Percentiles rank a stretch among this genome's conserved stretches.
Evolutionary conservation across 2,329 filamentous ascomycete species (phyloP).

Genomic region (Cladosporium sp.): DNA sequence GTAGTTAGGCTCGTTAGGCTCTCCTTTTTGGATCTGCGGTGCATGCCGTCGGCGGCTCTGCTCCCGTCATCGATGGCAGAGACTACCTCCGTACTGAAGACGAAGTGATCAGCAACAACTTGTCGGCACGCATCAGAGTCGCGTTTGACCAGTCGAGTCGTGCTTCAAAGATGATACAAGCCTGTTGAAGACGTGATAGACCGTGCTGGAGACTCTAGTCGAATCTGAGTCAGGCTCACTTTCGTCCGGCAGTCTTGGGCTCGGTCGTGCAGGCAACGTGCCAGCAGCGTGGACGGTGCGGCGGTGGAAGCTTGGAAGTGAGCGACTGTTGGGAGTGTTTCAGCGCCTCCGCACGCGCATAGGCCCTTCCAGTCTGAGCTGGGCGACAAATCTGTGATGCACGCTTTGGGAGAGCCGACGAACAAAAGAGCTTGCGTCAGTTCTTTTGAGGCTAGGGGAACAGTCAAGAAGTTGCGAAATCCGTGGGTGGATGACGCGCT

Average conservation of each 20-base stretch:
- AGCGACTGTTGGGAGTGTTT: no score
- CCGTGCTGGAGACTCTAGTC: background rate
- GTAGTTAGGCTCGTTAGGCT: slow-evolving; percentile 9
- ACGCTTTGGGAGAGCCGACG: background rate
- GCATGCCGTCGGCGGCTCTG: background rate
- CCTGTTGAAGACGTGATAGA: no score
- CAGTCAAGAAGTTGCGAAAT: background rate
- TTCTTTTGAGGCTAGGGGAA: background rate
- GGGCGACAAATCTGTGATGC: background rate
- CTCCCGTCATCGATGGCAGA: background rate
- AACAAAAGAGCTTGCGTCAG: background rate
- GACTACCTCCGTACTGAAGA: no score
- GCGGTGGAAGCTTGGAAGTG: no score
- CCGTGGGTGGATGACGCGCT: slow-evolving; percentile 9
- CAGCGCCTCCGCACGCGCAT: slow-evolving; percentile 2
- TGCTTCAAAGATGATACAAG: no score
- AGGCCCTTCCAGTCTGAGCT: background rate
- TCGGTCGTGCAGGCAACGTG: slow-evolving; percentile 11
- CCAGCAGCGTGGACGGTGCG: background rate
- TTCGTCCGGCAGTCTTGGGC: background rate
- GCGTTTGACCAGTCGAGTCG: no score
- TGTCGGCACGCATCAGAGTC: no score
- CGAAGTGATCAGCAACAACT: no score
- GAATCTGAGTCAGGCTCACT: slow-evolving; percentile 8
- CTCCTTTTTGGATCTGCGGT: background rate